These are phyloP conservation scores for Penicillium riverlandense DNA, from an alignment of 495 filamentous ascomycete species.

Conservation along the genomic window DNA sequence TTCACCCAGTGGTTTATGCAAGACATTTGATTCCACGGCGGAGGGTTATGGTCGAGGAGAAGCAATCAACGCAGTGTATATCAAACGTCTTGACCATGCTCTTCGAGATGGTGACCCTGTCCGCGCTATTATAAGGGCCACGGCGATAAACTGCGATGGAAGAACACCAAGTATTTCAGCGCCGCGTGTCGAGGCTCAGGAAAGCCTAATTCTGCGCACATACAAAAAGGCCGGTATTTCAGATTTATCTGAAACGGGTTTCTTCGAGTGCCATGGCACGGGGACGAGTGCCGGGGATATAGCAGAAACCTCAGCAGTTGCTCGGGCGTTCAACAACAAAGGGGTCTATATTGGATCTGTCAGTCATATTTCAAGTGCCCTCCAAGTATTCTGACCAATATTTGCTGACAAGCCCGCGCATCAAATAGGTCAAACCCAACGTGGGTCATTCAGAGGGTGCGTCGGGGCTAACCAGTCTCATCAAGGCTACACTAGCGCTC, in stretches of 20 bases:
- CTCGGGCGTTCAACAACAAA: conserved; percentile 6
- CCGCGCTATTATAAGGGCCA: conserved; percentile 34
- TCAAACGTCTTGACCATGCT: conserved; percentile 30
- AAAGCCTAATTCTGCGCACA: conserved; percentile 1
- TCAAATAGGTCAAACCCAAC: conserved; percentile 60
- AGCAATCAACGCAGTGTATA: conserved; percentile 26
- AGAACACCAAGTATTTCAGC: conserved; percentile 3
- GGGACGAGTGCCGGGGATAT: conserved; percentile 36
- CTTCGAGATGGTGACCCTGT: conserved; percentile 29
- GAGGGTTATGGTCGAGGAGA: conserved; percentile 64
- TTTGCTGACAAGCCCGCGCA: no score
- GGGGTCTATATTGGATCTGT: no score
- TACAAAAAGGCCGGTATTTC: conserved; percentile 5
- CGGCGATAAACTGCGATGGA: conserved; percentile 30
- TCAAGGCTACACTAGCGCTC: conserved; percentile 68
- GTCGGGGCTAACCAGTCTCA: conserved; percentile 65
- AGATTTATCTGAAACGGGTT: conserved; percentile 18
- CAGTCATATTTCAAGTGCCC: no score
- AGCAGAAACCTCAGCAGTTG: conserved; percentile 15
- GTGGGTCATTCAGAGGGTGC: conserved; percentile 78
- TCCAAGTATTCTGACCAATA: no score
- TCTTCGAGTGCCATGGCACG: conserved; percentile 47
- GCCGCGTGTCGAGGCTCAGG: conserved; percentile 4
- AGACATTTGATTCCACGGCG: conserved; percentile 54
- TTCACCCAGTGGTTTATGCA: conserved; percentile 29